Conservation (phyloP, 1,284 basidiomycete genomes). For the Athelia sp. region DNA sequence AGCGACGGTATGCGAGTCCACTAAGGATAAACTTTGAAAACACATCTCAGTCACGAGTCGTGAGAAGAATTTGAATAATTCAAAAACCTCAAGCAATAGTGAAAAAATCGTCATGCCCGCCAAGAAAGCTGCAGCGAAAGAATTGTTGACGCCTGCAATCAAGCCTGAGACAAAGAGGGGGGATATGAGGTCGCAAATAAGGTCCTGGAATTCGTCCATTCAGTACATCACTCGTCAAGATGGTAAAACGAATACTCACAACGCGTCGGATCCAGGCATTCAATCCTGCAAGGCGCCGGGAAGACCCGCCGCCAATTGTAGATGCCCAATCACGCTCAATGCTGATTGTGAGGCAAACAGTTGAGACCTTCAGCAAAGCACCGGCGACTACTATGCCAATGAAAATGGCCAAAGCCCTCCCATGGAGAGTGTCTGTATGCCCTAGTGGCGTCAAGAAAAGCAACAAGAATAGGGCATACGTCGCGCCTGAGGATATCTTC, state of each 20-base stretch:
- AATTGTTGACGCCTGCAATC: slow-evolving; percentile 29
- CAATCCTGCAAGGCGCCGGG: neutral
- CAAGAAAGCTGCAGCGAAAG: slow-evolving; percentile 26
- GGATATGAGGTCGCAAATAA: slow-evolving; percentile 48
- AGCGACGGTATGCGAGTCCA: slow-evolving; percentile 28
- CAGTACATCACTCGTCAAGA: no score
- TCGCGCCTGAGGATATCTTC: neutral
- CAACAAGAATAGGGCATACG: slow-evolving; percentile 1
- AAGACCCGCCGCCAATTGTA: neutral
- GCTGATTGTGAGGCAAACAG: neutral
- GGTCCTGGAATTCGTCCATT: slow-evolving; percentile 19
- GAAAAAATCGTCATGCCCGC: slow-evolving; percentile 26
- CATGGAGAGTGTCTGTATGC: neutral
- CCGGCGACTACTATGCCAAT: neutral
- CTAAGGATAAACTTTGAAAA: neutral
- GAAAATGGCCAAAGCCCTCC: neutral
- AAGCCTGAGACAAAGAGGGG: slow-evolving; percentile 53
- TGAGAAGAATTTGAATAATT: slow-evolving; percentile 10
- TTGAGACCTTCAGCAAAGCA: neutral
- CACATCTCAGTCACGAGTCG: neutral
- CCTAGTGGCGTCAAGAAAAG: neutral
- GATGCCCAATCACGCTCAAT: slow-evolving; percentile 3
- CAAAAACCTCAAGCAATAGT: slow-evolving; percentile 26
- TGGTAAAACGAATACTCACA: neutral
- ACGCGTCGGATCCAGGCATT: neutral